phyloP scores from a whole-genome alignment of 345 rosid species.

The Clarkia xantiana region DNA sequence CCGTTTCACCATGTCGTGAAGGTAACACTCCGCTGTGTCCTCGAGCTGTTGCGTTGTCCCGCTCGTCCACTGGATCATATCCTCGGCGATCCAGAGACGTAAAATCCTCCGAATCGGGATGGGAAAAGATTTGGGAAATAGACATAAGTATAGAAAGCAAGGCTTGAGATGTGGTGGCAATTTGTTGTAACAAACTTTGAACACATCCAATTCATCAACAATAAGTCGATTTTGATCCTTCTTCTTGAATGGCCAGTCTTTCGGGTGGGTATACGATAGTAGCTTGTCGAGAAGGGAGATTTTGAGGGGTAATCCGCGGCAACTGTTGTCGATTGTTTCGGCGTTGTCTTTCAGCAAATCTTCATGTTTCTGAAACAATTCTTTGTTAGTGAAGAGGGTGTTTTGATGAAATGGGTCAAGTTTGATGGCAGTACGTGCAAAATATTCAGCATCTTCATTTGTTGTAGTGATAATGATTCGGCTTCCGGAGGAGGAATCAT shows the following conservation, averaged over 20 bases:
- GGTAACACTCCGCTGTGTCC: conserved; percentile 2
- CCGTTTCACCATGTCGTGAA: conserved; percentile 8
- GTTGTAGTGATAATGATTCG: conserved; percentile 10
- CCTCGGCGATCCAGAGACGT: conserved; percentile 19
- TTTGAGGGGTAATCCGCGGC: not conserved
- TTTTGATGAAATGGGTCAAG: no score
- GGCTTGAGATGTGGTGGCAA: conserved; percentile 10
- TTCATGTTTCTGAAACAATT: no score
- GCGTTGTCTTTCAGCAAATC: no score
- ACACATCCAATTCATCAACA: not conserved
- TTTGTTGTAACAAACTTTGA: not conserved
- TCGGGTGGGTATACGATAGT: not conserved
- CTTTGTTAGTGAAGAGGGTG: no score
- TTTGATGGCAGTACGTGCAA: not conserved
- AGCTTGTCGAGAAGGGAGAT: not conserved
- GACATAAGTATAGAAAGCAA: conserved; percentile 12
- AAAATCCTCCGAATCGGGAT: conserved; percentile 13
- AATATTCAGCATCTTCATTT: not conserved
- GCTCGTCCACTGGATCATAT: not conserved
- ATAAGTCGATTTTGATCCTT: no score
- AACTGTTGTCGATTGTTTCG: no score
- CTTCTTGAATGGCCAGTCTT: not conserved
- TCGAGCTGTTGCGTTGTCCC: conserved; percentile 1
- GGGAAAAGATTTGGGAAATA: conserved; percentile 8
- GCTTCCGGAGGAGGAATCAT: not conserved